Percentiles rank a stretch among this genome's conserved stretches.
Evolutionary conservation across 2,329 filamentous ascomycete genomes (phyloP).

Genomic region (Colletotrichum orchidophilum): DNA sequence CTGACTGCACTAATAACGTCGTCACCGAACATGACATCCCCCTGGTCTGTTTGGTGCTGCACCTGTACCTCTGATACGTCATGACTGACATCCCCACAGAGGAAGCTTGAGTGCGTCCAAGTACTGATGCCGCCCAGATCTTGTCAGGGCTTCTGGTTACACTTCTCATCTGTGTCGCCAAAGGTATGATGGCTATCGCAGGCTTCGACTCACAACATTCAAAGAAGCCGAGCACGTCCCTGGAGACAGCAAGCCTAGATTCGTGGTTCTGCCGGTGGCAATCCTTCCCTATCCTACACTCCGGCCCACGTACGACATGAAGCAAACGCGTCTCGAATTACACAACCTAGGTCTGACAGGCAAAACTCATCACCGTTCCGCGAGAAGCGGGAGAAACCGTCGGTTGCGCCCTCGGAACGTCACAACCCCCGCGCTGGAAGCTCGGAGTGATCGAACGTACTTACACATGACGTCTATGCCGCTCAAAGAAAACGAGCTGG

Average conservation of each 20-base stretch:
- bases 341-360: background rate
- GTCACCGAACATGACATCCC: background rate
- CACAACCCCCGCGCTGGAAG: background rate
- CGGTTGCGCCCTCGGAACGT: background rate
- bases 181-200: background rate
- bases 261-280: background rate
- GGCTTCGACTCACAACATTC: background rate
- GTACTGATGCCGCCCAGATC: background rate
- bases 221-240: background rate
- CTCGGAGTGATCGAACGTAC: background rate
- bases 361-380: background rate
- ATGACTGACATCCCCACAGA: background rate
- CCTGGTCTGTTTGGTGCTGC: background rate
- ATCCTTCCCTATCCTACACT: too few species aligned
- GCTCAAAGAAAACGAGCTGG: background rate
- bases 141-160: background rate
- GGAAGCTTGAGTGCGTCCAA: background rate
- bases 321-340: background rate
- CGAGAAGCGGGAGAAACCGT: slow-evolving; percentile 9
- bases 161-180: background rate
- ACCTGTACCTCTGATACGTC: background rate
- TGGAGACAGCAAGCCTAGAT: background rate
- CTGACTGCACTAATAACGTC: background rate
- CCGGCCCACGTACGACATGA: too few species aligned
- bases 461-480: background rate